phyloP scores from a whole-genome alignment of 257 asterid species.

The Rauvolfia tetraphylla region DNA sequence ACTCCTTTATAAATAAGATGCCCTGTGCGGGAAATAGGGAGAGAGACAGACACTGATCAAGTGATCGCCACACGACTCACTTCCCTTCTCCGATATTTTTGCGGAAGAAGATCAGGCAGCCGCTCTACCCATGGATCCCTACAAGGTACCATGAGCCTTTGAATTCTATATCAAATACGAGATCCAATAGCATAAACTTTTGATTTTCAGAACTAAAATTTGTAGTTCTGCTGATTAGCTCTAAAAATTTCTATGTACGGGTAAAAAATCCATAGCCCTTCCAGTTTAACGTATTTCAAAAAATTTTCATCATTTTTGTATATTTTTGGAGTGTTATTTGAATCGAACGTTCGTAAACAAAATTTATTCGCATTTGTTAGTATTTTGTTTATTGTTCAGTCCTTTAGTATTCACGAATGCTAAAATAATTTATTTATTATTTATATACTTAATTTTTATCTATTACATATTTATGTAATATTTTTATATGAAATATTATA shows the following conservation, averaged over 20 bases:
- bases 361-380: too few relatives aligned
- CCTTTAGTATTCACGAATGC: too few relatives aligned
- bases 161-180: neutral
- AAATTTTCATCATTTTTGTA: neutral
- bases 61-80: constrained; percentile 25
- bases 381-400: too few relatives aligned
- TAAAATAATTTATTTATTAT: too few relatives aligned
- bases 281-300: neutral
- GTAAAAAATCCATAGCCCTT: neutral
- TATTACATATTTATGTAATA: too few relatives aligned
- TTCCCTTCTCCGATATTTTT: constrained; percentile 2
- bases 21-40: neutral
- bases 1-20: constrained; percentile 18
- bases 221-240: neutral
- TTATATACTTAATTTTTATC: too few relatives aligned
- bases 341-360: too few relatives aligned
- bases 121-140: constrained; percentile 56
- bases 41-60: constrained; percentile 1
- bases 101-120: neutral
- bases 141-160: constrained; percentile 40
- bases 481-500: too few relatives aligned
- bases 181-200: neutral
- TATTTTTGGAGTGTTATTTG: too few relatives aligned
- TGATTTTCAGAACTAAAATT: neutral
- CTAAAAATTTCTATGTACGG: neutral